Evolutionary conservation across 2,329 filamentous ascomycete genomes (phyloP).

Genomic region (Aspergillus ochraceoroseus): DNA sequence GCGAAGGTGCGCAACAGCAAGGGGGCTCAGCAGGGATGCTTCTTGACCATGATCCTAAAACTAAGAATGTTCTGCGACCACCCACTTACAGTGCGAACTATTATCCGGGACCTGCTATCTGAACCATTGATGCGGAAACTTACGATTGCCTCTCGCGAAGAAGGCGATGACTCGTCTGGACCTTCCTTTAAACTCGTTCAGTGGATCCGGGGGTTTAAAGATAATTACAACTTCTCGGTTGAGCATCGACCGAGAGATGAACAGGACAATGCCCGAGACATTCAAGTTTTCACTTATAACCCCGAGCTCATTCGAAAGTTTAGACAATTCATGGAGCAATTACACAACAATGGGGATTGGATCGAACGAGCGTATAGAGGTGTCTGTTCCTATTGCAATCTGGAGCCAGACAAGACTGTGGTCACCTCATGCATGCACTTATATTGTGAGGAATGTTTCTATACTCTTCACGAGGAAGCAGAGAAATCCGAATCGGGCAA

Average conservation of each 20-base stretch:
- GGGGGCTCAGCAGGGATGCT: conserved; percentile 34
- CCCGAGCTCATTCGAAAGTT: conserved; percentile 35
- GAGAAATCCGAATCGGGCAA: conserved; percentile 24
- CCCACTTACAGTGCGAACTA: conserved; percentile 45
- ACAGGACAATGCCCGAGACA: not conserved
- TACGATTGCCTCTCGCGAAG: conserved; percentile 27
- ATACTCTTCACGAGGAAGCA: not conserved
- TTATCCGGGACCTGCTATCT: conserved; percentile 45
- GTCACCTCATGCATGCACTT: conserved; percentile 54
- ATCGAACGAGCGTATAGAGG: conserved; percentile 33
- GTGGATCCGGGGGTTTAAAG: conserved; percentile 23
- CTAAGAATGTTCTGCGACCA: conserved; percentile 52
- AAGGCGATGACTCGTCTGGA: conserved; percentile 11
- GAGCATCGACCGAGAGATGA: not conserved
- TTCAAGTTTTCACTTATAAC: conserved; percentile 5
- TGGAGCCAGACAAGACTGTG: conserved; percentile 37
- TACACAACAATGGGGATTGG: conserved; percentile 33
- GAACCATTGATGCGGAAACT: conserved; percentile 46
- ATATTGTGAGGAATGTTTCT: conserved; percentile 51
- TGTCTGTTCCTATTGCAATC: conserved; percentile 44
- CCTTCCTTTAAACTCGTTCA: conserved; percentile 22
- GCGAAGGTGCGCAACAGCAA: conserved; percentile 8
- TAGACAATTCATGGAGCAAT: conserved; percentile 36
- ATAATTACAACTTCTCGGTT: not conserved
- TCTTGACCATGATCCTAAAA: conserved; percentile 47